phyloP scores from a whole-genome alignment of 2,329 filamentous ascomycete genomes.

The Diaporthe sp. region DNA sequence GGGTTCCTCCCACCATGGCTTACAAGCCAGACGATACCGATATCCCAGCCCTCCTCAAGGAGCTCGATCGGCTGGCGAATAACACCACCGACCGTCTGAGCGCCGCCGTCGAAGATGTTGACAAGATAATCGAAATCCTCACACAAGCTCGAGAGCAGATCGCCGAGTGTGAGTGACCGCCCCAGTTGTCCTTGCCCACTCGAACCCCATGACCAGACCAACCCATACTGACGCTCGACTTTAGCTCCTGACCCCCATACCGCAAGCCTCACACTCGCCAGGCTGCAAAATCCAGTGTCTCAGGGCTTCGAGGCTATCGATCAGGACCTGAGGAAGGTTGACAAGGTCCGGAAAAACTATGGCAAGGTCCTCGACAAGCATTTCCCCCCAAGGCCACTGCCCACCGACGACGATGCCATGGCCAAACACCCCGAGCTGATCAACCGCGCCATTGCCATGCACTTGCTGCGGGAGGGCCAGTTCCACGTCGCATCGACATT shows the following conservation, averaged over 20 bases:
- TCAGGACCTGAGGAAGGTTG: constrained; percentile 84
- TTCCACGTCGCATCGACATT: constrained; percentile 91
- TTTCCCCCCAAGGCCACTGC: constrained; percentile 70
- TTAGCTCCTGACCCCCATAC: constrained; percentile 72
- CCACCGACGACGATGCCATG: constrained; percentile 84
- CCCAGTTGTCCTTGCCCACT: not conserved
- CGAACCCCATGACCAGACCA: not conserved
- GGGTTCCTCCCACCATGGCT: constrained; percentile 46
- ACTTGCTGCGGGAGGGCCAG: constrained; percentile 92
- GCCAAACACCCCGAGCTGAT: constrained; percentile 81
- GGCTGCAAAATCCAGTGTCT: constrained; percentile 88
- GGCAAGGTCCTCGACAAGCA: constrained; percentile 84
- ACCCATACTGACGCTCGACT: constrained; percentile 32
- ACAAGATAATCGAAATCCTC: constrained; percentile 84
- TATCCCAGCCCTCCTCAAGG: constrained; percentile 73
- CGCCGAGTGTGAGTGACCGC: constrained; percentile 67
- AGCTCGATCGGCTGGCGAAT: constrained; percentile 76
- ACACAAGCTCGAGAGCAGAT: constrained; percentile 80
- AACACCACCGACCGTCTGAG: constrained; percentile 74
- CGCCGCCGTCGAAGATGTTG: constrained; percentile 82
- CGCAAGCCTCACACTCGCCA: constrained; percentile 81
- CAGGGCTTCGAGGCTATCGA: constrained; percentile 84
- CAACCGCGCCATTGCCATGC: constrained; percentile 96
- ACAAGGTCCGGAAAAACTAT: constrained; percentile 85
- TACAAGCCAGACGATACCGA: constrained; percentile 46